Evolutionary conservation across 176 grass and related monocot species (phyloP).

Genomic region (Triticum urartu): DNA sequence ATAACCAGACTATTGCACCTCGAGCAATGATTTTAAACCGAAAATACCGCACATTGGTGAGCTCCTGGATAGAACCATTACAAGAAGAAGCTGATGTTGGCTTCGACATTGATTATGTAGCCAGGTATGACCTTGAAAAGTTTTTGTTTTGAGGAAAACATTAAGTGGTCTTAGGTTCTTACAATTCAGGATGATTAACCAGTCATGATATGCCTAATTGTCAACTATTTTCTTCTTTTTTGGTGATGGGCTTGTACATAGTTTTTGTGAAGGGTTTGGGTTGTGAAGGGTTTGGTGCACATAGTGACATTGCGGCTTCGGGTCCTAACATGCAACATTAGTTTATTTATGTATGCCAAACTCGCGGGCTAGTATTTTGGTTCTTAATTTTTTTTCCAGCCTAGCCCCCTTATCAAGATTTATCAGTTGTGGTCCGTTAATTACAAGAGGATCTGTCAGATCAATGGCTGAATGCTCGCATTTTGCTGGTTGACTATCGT

Average conservation of each 20-base stretch:
- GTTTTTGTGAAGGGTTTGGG: not conserved
- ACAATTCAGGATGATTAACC: constrained; percentile 6
- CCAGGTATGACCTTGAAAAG: constrained; percentile 50
- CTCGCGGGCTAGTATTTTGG: not conserved
- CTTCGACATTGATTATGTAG: constrained; percentile 90
- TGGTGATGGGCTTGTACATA: constrained; percentile 1
- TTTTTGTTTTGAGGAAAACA: not conserved
- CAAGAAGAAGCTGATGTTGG: constrained; percentile 99
- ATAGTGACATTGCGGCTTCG: not conserved
- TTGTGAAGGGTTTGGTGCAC: not conserved
- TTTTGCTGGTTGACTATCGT: not conserved
- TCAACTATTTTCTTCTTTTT: not conserved
- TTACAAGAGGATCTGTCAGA: not conserved
- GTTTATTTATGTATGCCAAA: not conserved
- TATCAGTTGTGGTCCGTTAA: not conserved
- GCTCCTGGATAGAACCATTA: constrained; percentile 97
- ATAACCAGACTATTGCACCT: constrained; percentile 72
- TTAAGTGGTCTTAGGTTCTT: constrained; percentile 12
- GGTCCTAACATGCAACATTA: not conserved
- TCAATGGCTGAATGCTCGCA: not conserved
- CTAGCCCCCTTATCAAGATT: not conserved
- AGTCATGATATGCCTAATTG: constrained; percentile 3
- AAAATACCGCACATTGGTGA: constrained; percentile 95
- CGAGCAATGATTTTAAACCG: constrained; percentile 95
- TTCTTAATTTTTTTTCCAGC: not conserved